Conservation (phyloP, 2,329 filamentous ascomycete genomes). For the Venturia oleaginea region DNA sequence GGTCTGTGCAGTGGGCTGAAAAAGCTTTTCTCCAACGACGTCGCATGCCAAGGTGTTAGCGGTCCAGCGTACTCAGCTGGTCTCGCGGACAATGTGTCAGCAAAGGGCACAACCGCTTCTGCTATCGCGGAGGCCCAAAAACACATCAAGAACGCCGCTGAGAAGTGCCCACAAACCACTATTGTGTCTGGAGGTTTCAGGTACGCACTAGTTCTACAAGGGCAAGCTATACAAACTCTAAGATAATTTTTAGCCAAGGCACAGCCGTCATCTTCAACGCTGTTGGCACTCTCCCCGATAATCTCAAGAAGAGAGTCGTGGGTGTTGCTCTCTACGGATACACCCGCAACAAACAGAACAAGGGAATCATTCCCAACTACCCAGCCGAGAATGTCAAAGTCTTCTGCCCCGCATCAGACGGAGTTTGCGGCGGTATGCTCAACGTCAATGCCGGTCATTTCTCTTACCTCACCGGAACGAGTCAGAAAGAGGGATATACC, state of each 20-base stretch:
- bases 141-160: slow-evolving; percentile 2
- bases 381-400: slow-evolving; percentile 20
- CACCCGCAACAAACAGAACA: slow-evolving; percentile 30
- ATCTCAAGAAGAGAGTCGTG: slow-evolving; percentile 25
- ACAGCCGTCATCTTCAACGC: slow-evolving; percentile 35
- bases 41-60: slow-evolving; percentile 10
- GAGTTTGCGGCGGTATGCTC: slow-evolving; percentile 20
- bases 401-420: slow-evolving; percentile 21
- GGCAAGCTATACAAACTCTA: neutral
- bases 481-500: slow-evolving; percentile 11
- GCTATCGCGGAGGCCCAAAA: neutral
- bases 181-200: slow-evolving; percentile 8
- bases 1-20: slow-evolving; percentile 10
- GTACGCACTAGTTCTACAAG: neutral
- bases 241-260: slow-evolving; percentile 27
- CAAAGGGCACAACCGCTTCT: slow-evolving; percentile 1
- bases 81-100: slow-evolving; percentile 4
- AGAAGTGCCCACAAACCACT: neutral
- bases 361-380: slow-evolving; percentile 26
- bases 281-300: slow-evolving; percentile 26
- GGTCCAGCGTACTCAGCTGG: slow-evolving; percentile 3
- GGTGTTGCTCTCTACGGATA: slow-evolving; percentile 38
- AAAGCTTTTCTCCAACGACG: slow-evolving; percentile 1
- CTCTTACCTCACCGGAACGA: slow-evolving; percentile 16
- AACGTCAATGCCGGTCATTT: slow-evolving; percentile 21